phyloP scores from a whole-genome alignment of 495 filamentous ascomycete species.

The Letharia columbiana region DNA sequence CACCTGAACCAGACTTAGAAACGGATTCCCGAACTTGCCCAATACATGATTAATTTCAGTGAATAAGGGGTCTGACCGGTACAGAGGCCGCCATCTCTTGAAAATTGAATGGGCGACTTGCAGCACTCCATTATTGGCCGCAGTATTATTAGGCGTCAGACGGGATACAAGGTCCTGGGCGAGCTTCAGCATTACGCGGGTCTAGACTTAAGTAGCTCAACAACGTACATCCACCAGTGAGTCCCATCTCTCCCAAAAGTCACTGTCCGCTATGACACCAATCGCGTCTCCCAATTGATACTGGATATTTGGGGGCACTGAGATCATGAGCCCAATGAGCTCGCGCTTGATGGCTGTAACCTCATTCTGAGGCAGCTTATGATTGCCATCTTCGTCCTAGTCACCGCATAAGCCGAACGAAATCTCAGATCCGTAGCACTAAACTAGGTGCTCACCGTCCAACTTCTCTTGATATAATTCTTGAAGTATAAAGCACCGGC shows the following conservation, averaged over 20 bases:
- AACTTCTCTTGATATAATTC: constrained; percentile 90
- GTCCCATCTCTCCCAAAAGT: constrained; percentile 94
- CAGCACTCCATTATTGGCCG: constrained; percentile 83
- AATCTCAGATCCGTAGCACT: background rate
- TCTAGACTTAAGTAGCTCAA: background rate
- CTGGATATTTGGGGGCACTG: constrained; percentile 76
- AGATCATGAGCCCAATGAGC: constrained; percentile 93
- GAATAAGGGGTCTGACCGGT: constrained; percentile 82
- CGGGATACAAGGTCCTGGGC: constrained; percentile 77
- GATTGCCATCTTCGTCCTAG: constrained; percentile 81
- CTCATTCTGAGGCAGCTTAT: constrained; percentile 73
- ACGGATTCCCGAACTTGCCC: constrained; percentile 67
- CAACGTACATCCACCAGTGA: constrained; percentile 66
- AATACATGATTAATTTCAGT: constrained; percentile 93
- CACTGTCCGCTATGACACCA: constrained; percentile 93
- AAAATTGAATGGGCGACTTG: constrained; percentile 98
- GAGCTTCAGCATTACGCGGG: background rate
- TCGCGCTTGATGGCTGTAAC: constrained; percentile 85
- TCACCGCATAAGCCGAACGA: constrained; percentile 15
- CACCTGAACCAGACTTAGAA: constrained; percentile 69
- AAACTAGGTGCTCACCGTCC: constrained; percentile 48
- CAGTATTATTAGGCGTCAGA: constrained; percentile 64
- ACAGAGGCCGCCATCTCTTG: constrained; percentile 88
- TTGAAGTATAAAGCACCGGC: constrained; percentile 95
- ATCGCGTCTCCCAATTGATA: constrained; percentile 92